Conservation (phyloP, 177 flowering plant species). For the Vitis hybrid region DNA sequence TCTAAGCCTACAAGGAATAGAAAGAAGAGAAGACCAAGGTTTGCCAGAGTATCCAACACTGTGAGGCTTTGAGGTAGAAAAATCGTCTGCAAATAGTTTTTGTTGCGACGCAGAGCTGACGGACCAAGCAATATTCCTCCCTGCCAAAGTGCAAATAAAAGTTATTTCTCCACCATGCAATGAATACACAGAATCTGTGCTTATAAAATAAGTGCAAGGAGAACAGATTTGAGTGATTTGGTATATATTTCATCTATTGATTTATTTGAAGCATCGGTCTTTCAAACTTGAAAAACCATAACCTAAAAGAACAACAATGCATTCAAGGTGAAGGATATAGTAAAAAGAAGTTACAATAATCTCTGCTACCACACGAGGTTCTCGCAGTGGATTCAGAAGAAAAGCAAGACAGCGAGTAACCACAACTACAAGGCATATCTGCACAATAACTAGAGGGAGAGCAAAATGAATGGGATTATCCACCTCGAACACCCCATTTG, state of each 20-base stretch:
- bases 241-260: no score
- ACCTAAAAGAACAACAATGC: neutral
- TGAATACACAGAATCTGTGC: neutral
- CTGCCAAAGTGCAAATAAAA: slow-evolving; percentile 21
- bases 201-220: neutral
- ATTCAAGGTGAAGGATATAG: neutral
- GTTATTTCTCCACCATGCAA: neutral
- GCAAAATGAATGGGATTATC: slow-evolving; percentile 72
- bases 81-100: no score
- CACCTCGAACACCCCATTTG: slow-evolving; percentile 78
- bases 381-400: slow-evolving; percentile 58
- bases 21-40: slow-evolving; percentile 64
- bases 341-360: slow-evolving; percentile 48
- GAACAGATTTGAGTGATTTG: no score
- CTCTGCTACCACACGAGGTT: slow-evolving; percentile 88
- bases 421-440: slow-evolving; percentile 64
- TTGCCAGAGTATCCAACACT: slow-evolving; percentile 59
- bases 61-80: slow-evolving; percentile 37
- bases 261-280: no score
- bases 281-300: no score
- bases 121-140: slow-evolving; percentile 74
- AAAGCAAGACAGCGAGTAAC: slow-evolving; percentile 59
- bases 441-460: slow-evolving; percentile 67
- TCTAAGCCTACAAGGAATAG: slow-evolving; percentile 60
- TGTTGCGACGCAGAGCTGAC: slow-evolving; percentile 27